These are phyloP conservation scores for Planoprotostelium fungivorum DNA, from an alignment of 78 protist genomes.

Conservation along the genomic window DNA sequence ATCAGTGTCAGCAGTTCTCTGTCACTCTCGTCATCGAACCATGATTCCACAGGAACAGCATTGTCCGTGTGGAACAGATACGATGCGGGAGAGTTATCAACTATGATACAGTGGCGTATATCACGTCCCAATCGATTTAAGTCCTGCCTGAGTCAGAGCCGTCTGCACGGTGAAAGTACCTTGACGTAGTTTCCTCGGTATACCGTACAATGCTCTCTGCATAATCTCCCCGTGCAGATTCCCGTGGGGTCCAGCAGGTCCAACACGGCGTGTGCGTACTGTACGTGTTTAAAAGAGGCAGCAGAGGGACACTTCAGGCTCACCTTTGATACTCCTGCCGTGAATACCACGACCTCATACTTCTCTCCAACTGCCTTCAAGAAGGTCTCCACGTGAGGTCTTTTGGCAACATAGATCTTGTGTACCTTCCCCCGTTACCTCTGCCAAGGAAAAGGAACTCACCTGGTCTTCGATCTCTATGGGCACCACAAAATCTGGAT, in stretches of 20 bases:
- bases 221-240: constrained; percentile 61
- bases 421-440: constrained; percentile 4
- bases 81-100: constrained; percentile 85
- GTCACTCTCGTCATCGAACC: constrained; percentile 81
- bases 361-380: constrained; percentile 26
- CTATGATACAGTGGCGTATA: constrained; percentile 59
- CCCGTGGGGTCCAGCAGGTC: constrained; percentile 71
- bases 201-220: constrained; percentile 71
- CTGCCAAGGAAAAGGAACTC: background rate
- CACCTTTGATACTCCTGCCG: constrained; percentile 79
- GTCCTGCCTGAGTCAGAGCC: constrained; percentile 14
- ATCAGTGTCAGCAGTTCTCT: constrained; percentile 66
- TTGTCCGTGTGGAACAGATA: constrained; percentile 80
- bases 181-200: constrained; percentile 68
- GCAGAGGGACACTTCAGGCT: background rate
- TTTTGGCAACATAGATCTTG: constrained; percentile 73
- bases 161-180: constrained; percentile 19
- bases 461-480: constrained; percentile 64
- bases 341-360: constrained; percentile 87
- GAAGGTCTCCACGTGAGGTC: constrained; percentile 87
- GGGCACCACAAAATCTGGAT: constrained; percentile 60
- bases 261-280: constrained; percentile 92
- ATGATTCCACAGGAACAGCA: constrained; percentile 80
- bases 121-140: constrained; percentile 70
- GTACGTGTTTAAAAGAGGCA: background rate